Conservation (phyloP, 2,329 filamentous ascomycete genomes). For the Mycosphaerelloides madeirae region DNA sequence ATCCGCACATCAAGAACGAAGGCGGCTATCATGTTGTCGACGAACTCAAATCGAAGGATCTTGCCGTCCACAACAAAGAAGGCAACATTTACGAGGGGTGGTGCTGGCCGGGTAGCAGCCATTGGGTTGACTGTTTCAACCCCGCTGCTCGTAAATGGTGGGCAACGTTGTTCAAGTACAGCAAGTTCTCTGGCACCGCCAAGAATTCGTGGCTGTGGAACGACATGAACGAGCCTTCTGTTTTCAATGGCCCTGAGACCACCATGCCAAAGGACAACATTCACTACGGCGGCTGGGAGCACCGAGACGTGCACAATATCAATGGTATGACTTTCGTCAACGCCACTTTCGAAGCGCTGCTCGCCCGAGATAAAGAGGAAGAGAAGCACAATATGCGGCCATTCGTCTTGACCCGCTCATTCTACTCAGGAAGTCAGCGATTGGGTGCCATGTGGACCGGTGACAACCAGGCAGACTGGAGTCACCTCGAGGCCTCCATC, state of each 20-base stretch:
- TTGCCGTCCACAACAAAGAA: slow-evolving; percentile 87
- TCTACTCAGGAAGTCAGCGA: slow-evolving; percentile 86
- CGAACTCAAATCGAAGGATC: slow-evolving; percentile 75
- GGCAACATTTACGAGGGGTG: slow-evolving; percentile 86
- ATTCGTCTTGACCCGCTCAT: slow-evolving; percentile 88
- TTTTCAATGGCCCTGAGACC: slow-evolving; percentile 96
- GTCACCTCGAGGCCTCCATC: slow-evolving; percentile 79
- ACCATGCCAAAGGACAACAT: slow-evolving; percentile 99
- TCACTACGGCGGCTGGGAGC: slow-evolving; percentile 88
- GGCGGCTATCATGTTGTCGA: slow-evolving; percentile 71
- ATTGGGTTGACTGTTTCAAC: slow-evolving; percentile 96
- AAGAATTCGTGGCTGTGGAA: slow-evolving; percentile 96
- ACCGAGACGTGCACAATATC: slow-evolving; percentile 92
- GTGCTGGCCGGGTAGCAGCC: slow-evolving; percentile 97
- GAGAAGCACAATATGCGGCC: slow-evolving; percentile 57
- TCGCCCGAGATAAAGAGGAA: slow-evolving; percentile 82
- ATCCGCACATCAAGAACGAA: slow-evolving; percentile 95
- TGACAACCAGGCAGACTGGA: slow-evolving; percentile 92
- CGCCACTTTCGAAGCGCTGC: slow-evolving; percentile 79
- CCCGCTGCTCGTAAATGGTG: slow-evolving; percentile 90
- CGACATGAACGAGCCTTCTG: slow-evolving; percentile 98
- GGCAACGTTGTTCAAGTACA: slow-evolving; percentile 81
- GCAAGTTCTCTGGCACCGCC: slow-evolving; percentile 77
- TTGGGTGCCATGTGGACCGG: slow-evolving; percentile 97
- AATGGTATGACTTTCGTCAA: slow-evolving; percentile 96